Conservation (phyloP, 2,329 filamentous ascomycete species). For the Trichophyton verrucosum region DNA sequence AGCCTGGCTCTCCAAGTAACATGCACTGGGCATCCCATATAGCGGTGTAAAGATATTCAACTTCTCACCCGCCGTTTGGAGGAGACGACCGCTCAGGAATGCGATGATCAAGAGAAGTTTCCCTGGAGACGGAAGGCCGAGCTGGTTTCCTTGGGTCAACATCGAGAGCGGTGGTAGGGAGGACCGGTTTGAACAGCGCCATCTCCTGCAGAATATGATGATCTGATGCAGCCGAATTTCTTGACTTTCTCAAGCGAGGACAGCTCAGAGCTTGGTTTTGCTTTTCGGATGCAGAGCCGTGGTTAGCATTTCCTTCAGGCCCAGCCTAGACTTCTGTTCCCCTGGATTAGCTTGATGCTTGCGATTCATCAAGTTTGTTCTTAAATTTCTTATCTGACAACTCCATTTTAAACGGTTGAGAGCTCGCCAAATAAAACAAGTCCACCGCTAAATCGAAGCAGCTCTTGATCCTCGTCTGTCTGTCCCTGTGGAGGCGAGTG, state of each 20-base stretch:
- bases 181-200: background rate
- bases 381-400: no score
- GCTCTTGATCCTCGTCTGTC: background rate
- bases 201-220: background rate
- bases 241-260: no score
- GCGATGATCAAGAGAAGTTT: conserved; percentile 14
- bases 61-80: conserved; percentile 15
- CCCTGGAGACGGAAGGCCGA: conserved; percentile 12
- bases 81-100: conserved; percentile 18
- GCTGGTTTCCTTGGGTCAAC: background rate
- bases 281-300: no score
- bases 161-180: no score
- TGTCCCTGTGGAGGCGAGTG: background rate
- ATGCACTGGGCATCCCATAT: conserved; percentile 19
- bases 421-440: background rate
- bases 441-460: background rate
- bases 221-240: no score
- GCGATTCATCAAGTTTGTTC: background rate
- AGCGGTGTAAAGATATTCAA: conserved; percentile 22
- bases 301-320: background rate
- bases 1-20: background rate
- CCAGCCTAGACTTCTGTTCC: background rate
- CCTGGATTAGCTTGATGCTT: background rate
- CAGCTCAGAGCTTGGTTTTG: no score
- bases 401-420: background rate